Conservation (phyloP, 129 eudicot genomes). For the Pseudognaphalium luteoalbum region DNA sequence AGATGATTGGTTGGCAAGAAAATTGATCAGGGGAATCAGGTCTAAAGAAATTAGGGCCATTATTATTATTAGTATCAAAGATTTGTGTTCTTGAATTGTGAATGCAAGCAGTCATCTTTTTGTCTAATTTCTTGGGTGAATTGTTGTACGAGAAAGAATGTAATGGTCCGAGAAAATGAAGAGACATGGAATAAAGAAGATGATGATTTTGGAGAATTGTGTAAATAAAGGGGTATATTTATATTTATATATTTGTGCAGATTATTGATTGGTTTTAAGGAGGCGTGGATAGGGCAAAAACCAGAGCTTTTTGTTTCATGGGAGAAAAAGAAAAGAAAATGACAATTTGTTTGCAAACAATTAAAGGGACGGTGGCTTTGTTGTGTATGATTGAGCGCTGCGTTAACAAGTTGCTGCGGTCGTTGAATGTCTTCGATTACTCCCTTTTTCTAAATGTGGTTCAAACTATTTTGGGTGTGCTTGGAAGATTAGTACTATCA, state of each 20-base stretch:
- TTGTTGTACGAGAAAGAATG: slow-evolving; percentile 19
- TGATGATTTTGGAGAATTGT: slow-evolving; percentile 8
- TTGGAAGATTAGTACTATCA: no score
- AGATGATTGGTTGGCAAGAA: slow-evolving; percentile 30
- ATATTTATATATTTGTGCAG: background rate
- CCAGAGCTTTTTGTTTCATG: slow-evolving; percentile 23
- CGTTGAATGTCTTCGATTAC: background rate
- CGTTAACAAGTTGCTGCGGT: background rate
- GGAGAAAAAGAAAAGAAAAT: background rate
- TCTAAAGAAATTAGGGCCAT: slow-evolving; percentile 29
- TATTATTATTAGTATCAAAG: slow-evolving; percentile 10
- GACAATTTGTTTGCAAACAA: background rate
- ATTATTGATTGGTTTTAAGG: background rate
- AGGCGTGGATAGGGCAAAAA: slow-evolving; percentile 26
- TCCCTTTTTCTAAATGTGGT: no score
- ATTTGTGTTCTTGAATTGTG: slow-evolving; percentile 41
- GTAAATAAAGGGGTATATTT: background rate
- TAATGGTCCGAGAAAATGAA: slow-evolving; percentile 28
- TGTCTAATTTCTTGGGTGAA: slow-evolving; percentile 12
- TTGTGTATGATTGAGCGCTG: background rate
- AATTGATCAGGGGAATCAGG: slow-evolving; percentile 50
- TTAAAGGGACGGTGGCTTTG: no score
- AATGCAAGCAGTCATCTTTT: slow-evolving; percentile 43
- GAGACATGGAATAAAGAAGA: slow-evolving; percentile 33
- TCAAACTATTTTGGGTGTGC: no score